Evolutionary conservation across 2,329 filamentous ascomycete genomes (phyloP).

Genomic region (Fusarium sp.): DNA sequence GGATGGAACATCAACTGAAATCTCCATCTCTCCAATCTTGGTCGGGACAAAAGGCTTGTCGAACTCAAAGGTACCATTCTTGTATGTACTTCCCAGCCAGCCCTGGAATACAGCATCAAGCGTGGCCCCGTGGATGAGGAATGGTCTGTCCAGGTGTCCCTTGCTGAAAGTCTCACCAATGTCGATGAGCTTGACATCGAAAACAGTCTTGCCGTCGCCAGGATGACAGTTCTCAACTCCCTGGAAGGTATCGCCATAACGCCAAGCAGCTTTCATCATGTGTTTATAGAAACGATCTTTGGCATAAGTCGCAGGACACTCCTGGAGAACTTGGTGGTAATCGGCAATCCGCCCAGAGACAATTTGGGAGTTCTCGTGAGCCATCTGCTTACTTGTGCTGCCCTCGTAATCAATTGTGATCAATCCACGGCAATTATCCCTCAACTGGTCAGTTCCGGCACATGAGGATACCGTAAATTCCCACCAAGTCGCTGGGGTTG

Average conservation of each 20-base stretch:
- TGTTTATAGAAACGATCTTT: not conserved
- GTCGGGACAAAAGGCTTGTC: not conserved
- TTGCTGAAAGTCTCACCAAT: not conserved
- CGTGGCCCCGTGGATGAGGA: not conserved
- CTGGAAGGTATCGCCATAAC: not conserved
- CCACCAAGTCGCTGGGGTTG: not conserved
- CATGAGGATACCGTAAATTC: not conserved
- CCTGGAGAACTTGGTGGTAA: not conserved
- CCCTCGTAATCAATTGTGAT: not conserved
- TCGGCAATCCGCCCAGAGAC: not conserved
- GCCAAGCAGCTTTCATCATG: not conserved
- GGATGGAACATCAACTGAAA: not conserved
- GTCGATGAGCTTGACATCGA: not conserved
- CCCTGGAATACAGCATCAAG: not conserved
- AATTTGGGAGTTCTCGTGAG: not conserved
- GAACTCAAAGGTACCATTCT: not conserved
- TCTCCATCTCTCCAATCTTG: not conserved
- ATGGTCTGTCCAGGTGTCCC: not conserved
- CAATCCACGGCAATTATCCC: not conserved
- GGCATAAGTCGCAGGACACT: not conserved
- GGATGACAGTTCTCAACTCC: not conserved
- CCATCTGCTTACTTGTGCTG: not conserved
- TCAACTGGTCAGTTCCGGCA: not conserved
- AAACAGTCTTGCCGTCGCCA: not conserved
- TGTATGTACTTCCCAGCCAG: not conserved